Base-by-base conservation (phyloP, 768 basidiomycete species). In the Stropharia rugosoannulata region DNA sequence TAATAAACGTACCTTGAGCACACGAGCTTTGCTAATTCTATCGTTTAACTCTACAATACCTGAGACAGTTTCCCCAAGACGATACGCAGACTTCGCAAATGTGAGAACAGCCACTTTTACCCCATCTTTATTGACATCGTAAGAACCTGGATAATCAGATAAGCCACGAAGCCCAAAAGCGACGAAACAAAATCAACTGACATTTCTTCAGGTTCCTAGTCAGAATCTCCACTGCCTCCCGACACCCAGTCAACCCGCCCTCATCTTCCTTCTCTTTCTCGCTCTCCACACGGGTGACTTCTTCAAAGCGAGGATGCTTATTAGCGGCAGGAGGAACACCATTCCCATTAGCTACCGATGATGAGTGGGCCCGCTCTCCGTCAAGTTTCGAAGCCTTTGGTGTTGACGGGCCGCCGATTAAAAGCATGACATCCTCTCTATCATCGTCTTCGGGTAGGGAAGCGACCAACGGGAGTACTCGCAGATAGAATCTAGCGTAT, bases 111-210 rank as follows among this genome's bases (percentile, higher is more conserved):
- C 95, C 55, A 98, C 93, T 40, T 85, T 84, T 38, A 90, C 82
- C 0, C 90, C 93, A 36, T 96, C 93, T 75, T 98, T 97, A 66
- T 87, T 90, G 53, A 98, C 94, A 72, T 98, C 95, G 70, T 93
- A 98, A 0, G 94, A 95, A 38, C 88, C 94, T 96, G 61, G 19
- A 57, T 10, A 27, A 54, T 35, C 25, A 15, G n/a, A 9, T 56
- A 38, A 57, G 39, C 42, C 32, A 41, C 19, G 44, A 27, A 43
- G 19, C n/a, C 32, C 27, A n/a, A 39, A 41, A 32, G 13, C 38
- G n/a, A 18, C 45, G 41, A 54, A 11, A 12, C 25, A 7, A 54
- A n/a, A 9, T 35, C 60, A 38, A 64, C 83, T 47, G 54, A 93
- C 95, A 83, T 77, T 96, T 97, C 71, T 87, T 91, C 2, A 91